Conservation (phyloP, 805 yeast species). For the Saccharomycopsis capsularis region DNA sequence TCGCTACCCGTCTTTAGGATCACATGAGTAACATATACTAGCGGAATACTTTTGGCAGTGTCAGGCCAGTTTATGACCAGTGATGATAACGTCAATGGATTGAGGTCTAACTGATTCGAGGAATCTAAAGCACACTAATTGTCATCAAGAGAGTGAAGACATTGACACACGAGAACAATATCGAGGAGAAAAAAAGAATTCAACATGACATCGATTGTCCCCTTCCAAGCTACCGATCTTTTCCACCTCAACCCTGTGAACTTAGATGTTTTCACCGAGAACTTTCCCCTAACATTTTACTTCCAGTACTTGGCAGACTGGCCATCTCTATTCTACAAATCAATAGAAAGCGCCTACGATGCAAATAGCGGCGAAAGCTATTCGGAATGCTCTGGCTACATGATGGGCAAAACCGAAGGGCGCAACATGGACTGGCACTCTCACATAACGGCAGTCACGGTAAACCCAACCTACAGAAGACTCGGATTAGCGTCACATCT, state of each 20-base stretch:
- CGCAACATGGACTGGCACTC: constrained; percentile 83
- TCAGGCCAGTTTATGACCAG: no score
- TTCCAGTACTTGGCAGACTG: constrained; percentile 74
- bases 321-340: constrained; percentile 86
- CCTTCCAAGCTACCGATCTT: constrained; percentile 82
- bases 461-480: constrained; percentile 74
- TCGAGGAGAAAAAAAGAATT: no score
- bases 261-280: constrained; percentile 85
- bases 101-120: no score
- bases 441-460: constrained; percentile 93
- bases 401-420: constrained; percentile 98
- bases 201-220: constrained; percentile 77
- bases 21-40: no score
- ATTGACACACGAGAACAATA: neutral
- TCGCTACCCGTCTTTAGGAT: no score
- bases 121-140: no score
- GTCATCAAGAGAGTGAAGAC: neutral
- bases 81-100: no score
- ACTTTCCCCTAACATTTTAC: constrained; percentile 79
- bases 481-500: constrained; percentile 78
- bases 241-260: constrained; percentile 69
- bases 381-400: constrained; percentile 50
- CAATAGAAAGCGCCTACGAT: constrained; percentile 40
- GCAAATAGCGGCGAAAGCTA: constrained; percentile 7
- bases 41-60: no score